phyloP scores from a whole-genome alignment of 257 asterid genomes.

The Primulina eburnea region DNA sequence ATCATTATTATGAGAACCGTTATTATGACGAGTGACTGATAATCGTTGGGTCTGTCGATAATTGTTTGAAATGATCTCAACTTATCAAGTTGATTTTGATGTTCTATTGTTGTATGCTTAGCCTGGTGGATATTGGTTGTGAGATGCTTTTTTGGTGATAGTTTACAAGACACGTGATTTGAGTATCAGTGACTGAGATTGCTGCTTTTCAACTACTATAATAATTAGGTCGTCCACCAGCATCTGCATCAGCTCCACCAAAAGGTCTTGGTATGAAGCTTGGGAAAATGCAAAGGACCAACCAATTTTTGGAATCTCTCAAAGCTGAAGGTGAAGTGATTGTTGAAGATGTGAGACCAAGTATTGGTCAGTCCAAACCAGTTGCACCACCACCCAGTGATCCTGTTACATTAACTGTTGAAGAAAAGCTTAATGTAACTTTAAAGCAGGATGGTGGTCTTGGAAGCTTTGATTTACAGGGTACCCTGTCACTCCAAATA shows the following conservation, averaged over 20 bases:
- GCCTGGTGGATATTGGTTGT: background rate
- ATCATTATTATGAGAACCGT: background rate
- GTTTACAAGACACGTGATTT: background rate
- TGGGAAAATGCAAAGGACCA: slow-evolving; percentile 62
- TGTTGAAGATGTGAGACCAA: slow-evolving; percentile 68
- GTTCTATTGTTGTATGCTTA: background rate
- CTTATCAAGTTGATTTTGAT: background rate
- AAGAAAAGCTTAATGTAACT: slow-evolving; percentile 57
- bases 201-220: slow-evolving; percentile 17
- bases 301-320: slow-evolving; percentile 66
- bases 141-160: background rate
- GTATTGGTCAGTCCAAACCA: slow-evolving; percentile 53
- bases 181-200: slow-evolving; percentile 6
- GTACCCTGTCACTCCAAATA: slow-evolving; percentile 59
- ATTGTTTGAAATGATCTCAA: background rate
- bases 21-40: background rate
- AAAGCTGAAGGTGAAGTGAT: slow-evolving; percentile 73
- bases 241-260: slow-evolving; percentile 66
- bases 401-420: slow-evolving; percentile 60
- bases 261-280: slow-evolving; percentile 72
- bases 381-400: slow-evolving; percentile 56
- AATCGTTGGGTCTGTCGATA: background rate
- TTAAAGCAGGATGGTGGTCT: slow-evolving; percentile 66
- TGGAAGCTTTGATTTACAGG: slow-evolving; percentile 60
- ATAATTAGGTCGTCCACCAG: slow-evolving; percentile 48